phyloP scores from a whole-genome alignment of 371 early-diverging fungal genomes.

The Apophysomyces sp. region DNA sequence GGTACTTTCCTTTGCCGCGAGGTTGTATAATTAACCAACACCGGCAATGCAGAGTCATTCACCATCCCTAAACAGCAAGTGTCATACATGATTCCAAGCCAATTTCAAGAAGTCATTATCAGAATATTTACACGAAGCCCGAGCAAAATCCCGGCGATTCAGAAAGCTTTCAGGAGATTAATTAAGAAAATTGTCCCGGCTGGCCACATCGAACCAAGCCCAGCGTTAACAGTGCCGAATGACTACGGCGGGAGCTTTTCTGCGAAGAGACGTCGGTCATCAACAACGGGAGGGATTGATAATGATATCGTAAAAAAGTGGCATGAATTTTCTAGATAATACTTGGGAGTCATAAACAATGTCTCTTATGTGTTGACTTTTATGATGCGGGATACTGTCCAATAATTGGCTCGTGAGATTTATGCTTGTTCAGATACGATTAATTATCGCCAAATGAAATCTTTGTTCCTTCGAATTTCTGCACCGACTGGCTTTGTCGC shows the following conservation, averaged over 20 bases:
- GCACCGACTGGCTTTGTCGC: constrained; percentile 52
- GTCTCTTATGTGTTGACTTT: neutral
- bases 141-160: constrained; percentile 57
- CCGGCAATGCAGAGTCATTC: constrained; percentile 46
- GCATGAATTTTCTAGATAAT: neutral
- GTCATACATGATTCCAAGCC: constrained; percentile 69
- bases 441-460: constrained; percentile 49
- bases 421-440: neutral
- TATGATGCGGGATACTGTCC: neutral
- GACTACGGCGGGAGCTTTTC: constrained; percentile 13
- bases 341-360: neutral
- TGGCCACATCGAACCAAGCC: constrained; percentile 10
- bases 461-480: constrained; percentile 67
- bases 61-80: constrained; percentile 69
- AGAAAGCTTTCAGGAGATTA: constrained; percentile 52
- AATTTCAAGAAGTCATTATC: constrained; percentile 70
- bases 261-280: constrained; percentile 16
- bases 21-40: neutral
- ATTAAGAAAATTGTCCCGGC: constrained; percentile 12
- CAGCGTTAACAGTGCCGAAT: constrained; percentile 16
- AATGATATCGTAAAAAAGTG: constrained; percentile 19
- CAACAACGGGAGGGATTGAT: constrained; percentile 5
- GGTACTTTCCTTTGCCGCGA: neutral
- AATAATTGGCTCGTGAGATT: too few species aligned
- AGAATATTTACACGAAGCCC: constrained; percentile 67